Evolutionary conservation across 371 early-diverging fungal species (phyloP), one percentile per base, ranked within the genome.

Genomic region (Globomyces sp.): DNA sequence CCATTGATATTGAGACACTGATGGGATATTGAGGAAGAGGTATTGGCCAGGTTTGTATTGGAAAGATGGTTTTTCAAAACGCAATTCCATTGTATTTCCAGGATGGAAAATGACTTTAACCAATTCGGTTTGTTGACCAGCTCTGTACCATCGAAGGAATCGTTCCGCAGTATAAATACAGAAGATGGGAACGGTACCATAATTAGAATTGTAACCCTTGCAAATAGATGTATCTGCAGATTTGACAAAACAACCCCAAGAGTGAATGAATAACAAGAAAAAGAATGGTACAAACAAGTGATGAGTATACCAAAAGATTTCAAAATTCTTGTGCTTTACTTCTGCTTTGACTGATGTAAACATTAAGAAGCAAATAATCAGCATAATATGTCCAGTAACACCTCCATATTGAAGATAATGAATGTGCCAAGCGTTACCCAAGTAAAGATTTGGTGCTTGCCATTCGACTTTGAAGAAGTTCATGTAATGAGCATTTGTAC

Each of bases 291-390:
- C 70, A 63, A 84, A 86, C 51, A 90, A 70, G 66, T 90, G 90
- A 78, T 90, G 91, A 39, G 86, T 82, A 78, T 82, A 85, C 83
- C 88, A 90, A 66, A 90, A 90, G 65, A 85, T 59, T 74, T 90
- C 90, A 71, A 88, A 84, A 63, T 81, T 77, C 68, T 76, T 74
- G 50, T 80, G 66, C 41, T 87, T 75, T 50, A 87, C 75, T 3
- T 72, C 69, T 4, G 77, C 77, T 44, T 85, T 73, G 37, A 86
- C 84, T 47, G 85, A 73, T 40, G 81, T 81, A 70, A 82, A 83
- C 78, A 90, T 81, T 50, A 87, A 64, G 40, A 82, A 76, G 80
- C 87, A 80, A 68, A 83, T 64, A 48, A 86, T 58, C 51, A 87
- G 64, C 81, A 88, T 77, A 58, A 86, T 68, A 61, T 88, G 89